Evolutionary conservation across 73 alveolate genomes (phyloP).

Genomic region (Diophrys appendiculata): DNA sequence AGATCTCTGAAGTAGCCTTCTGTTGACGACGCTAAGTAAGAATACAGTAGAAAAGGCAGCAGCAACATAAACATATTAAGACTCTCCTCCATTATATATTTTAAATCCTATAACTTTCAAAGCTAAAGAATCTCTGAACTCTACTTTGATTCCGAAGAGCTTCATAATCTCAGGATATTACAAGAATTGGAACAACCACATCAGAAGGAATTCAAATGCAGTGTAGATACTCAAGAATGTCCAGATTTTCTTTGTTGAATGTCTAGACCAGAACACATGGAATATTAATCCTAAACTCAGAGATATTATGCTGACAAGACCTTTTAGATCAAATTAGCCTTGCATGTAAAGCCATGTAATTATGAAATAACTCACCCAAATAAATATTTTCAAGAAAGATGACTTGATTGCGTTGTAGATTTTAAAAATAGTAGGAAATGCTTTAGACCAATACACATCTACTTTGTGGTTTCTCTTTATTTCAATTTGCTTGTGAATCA

Average conservation of each 20-base stretch:
- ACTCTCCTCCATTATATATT: not conserved
- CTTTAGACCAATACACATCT: not conserved
- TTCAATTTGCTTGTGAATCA: not conserved
- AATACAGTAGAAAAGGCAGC: no score
- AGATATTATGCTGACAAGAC: not conserved
- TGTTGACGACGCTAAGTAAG: no score
- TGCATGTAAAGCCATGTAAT: not conserved
- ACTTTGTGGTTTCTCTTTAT: not conserved
- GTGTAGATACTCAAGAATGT: not conserved
- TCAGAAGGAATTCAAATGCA: not conserved
- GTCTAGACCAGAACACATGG: not conserved
- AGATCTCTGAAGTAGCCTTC: no score
- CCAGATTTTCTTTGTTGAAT: not conserved
- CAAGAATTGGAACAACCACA: slow-evolving; percentile 1
- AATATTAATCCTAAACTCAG: not conserved
- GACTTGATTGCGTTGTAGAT: not conserved
- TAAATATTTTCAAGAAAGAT: not conserved
- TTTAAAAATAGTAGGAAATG: not conserved
- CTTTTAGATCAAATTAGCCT: not conserved
- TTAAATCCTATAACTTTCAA: not conserved
- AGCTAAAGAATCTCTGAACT: not conserved
- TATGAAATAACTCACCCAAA: not conserved
- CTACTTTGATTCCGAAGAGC: not conserved
- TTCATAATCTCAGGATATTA: not conserved
- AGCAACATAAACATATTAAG: no score